phyloP scores from a whole-genome alignment of 805 yeast species.

The Candida incommunis region DNA sequence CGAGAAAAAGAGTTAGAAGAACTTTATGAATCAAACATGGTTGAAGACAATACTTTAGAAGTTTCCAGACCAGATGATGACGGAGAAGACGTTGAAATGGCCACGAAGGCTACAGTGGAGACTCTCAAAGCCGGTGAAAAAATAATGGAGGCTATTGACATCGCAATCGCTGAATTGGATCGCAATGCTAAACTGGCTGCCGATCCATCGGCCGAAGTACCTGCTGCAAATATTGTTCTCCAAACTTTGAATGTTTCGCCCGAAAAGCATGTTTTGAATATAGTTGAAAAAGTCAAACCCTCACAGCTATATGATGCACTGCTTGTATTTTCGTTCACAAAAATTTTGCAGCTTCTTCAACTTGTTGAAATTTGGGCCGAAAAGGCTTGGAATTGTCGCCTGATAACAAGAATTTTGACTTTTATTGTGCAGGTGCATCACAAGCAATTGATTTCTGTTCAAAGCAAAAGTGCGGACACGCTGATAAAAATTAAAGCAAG shows the following conservation, averaged over 20 bases:
- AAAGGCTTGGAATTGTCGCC: constrained; percentile 33
- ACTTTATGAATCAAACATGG: constrained; percentile 65
- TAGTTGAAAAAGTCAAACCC: constrained; percentile 55
- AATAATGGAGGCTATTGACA: constrained; percentile 79
- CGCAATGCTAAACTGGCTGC: constrained; percentile 39
- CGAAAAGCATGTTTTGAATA: constrained; percentile 63
- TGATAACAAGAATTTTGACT: constrained; percentile 62
- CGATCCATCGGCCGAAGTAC: constrained; percentile 5
- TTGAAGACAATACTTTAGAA: constrained; percentile 34
- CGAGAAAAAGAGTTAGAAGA: constrained; percentile 93
- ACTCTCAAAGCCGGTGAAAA: constrained; percentile 91
- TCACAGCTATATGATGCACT: constrained; percentile 89
- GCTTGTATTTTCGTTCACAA: constrained; percentile 79
- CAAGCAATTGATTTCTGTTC: constrained; percentile 48
- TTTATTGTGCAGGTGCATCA: constrained; percentile 63
- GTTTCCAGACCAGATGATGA: constrained; percentile 24
- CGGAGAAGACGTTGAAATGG: constrained; percentile 33
- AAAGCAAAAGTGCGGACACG: constrained; percentile 21
- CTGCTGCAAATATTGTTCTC: constrained; percentile 35
- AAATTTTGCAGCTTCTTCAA: constrained; percentile 52
- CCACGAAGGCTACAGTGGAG: constrained; percentile 73
- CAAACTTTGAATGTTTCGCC: constrained; percentile 60
- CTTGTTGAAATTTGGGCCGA: constrained; percentile 68
- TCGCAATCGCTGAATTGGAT: constrained; percentile 60
- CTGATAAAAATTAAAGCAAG: constrained; percentile 46